Evolutionary conservation across 345 rosid species (phyloP), one percentile per base, ranked within the genome.

Genomic region (Camelina neglecta): DNA sequence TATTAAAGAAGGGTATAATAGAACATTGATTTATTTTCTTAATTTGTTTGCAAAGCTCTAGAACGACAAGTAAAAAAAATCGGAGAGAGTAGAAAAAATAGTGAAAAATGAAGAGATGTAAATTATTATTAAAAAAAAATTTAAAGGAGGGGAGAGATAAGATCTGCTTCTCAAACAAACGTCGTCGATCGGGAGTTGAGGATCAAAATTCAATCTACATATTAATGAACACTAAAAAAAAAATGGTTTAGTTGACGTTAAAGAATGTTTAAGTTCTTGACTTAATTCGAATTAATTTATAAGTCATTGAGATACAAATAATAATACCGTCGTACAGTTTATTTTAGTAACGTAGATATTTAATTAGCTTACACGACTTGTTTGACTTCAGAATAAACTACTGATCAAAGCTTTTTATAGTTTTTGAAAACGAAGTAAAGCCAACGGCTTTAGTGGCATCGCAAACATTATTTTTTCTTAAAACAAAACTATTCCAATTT

Each of bases 351-450:
- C 49, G 39, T 58, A 51, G 39, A 75, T 50, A 49, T 60, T 6
- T 20, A 59, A 41, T 68, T 15, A 51, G 29, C 15, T 31, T 76
- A 69, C 58, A 61, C 70, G 70, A 62, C 70, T 29, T 33, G 15
- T 33, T 76, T 76, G 80, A 76, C 80, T 69, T 76, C 58, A 69
- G 33, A 69, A 53, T 61, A 69, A 59, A 75, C 8, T 44, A 76
- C 42, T 61, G 42, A 69, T 62, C 58, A n/a, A 29, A 68, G 16
- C 55, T 35, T 15, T 36, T n/a, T 50, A 15, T 50, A 23, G 31
- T 35, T 71, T 59, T 59, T 62, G 18, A 31, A 44, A 58, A 31
- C 2, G 11, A 60, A 53, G 10, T 13, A 59, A 70, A 60, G 74
- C 61, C 79, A 49, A 24, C 35, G 78, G 67, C 78, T 67, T 67